phyloP scores from a whole-genome alignment of 139 green algal genomes.

The Chlamydomonas sp. region DNA sequence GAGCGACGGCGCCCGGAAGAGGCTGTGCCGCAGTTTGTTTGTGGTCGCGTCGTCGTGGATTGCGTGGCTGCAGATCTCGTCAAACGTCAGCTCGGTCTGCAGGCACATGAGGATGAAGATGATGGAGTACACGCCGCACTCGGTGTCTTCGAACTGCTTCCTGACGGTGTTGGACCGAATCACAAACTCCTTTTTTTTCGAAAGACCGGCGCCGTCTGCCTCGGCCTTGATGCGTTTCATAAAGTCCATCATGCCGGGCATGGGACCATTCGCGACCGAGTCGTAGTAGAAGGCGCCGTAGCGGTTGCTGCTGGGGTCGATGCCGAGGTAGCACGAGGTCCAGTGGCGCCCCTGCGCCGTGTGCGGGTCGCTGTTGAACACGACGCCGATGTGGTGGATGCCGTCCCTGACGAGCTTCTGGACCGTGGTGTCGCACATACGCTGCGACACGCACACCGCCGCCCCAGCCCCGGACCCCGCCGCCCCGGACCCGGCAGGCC shows the following conservation, averaged over 20 bases:
- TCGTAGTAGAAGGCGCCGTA: constrained; percentile 5
- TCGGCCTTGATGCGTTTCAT: neutral
- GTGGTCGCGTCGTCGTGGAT: constrained; percentile 1
- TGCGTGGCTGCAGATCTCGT: neutral
- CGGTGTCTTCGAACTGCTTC: constrained; percentile 10
- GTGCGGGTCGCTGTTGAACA: constrained; percentile 3
- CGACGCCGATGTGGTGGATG: neutral
- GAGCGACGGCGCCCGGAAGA: constrained; percentile 1
- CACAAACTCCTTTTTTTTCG: no score
- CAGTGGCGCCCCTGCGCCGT: neutral
- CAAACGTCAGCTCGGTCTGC: neutral
- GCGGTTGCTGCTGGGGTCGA: neutral
- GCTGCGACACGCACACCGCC: neutral
- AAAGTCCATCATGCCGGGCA: neutral
- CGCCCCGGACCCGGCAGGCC: no score
- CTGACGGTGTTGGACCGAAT: neutral
- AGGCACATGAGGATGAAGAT: neutral
- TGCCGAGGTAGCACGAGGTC: neutral
- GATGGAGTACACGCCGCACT: constrained; percentile 3
- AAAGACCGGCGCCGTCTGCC: neutral
- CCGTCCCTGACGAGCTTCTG: neutral
- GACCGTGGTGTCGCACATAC: neutral
- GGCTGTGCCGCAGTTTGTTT: neutral
- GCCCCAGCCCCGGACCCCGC: neutral
- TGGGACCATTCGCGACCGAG: neutral